Evolutionary conservation across 2,329 filamentous ascomycete species (phyloP), one percentile per base, ranked within the genome.

Genomic region (Scytalidium sp.): DNA sequence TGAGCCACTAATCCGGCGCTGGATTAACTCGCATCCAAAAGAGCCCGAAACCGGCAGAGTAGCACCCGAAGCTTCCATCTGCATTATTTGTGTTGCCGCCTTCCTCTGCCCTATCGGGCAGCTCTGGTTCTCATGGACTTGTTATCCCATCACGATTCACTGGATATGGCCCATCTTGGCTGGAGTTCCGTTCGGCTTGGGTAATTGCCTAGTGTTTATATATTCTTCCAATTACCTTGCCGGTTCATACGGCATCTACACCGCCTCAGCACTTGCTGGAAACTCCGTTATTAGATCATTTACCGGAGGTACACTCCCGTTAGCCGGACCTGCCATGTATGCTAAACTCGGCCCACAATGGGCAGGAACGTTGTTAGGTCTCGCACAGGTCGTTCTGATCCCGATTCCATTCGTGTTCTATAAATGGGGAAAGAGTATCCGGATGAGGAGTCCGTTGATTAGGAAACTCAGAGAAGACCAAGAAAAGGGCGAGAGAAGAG

Each of bases 51-150:
- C 90, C 0, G 88, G 88, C 10, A 83, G 83, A 32, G 78, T 83
- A 0, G 76, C 81, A 0, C 91, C 91, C 0, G 92, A 97, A 68
- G 86, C 90, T 1, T 90, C 88, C 56, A 89, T 93, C 3, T 81
- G 83, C 40, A 79, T 94, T 50, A 87, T 96, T 61, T 89, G 85
- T 58, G 81, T 96, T 21, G 89, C 87, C 3, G 82, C 89, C 0
- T 65, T 95, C 1, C 72, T 90, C 1, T 83, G 88, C 0, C 87
- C 90, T 0, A 67, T 89, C 3, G 92, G 91, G 15, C 86, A 96
- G 67, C 79, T 97, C 20, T 87, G 85, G 66, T 97, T 97, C 63
- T 83, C 88, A 0, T 96, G 90, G 90, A 96, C 91, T 0, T 91
- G 85, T 53, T 81, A 90, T 0, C 91, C 91, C 0, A 71, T 70